Conservation (phyloP, 257 asterid species). For the Ehretia macrophylla region DNA sequence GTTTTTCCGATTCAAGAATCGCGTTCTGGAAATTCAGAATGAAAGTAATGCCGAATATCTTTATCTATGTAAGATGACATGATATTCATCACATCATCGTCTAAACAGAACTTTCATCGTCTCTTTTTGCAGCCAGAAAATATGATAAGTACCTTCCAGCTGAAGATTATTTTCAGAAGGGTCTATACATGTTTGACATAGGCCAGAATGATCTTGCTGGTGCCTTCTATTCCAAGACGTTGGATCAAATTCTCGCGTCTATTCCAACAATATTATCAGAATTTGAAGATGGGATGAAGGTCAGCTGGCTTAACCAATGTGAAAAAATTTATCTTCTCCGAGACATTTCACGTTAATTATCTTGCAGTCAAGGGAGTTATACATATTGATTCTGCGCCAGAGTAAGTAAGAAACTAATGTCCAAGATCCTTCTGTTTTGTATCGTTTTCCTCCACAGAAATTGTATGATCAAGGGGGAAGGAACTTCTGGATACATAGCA, state of each 20-base stretch:
- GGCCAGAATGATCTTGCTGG: slow-evolving; percentile 98
- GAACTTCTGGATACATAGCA: slow-evolving; percentile 87
- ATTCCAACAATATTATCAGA: slow-evolving; percentile 58
- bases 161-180: slow-evolving; percentile 57
- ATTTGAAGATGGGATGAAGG: slow-evolving; percentile 75
- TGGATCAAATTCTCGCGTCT: slow-evolving; percentile 80
- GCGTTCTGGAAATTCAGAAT: slow-evolving; percentile 56
- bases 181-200: slow-evolving; percentile 86
- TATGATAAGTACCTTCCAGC: slow-evolving; percentile 64
- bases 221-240: slow-evolving; percentile 78
- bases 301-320: slow-evolving; percentile 13
- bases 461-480: slow-evolving; percentile 82
- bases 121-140: slow-evolving; percentile 49
- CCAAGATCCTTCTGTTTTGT: neutral
- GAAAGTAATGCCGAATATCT: slow-evolving; percentile 32
- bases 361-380: no score
- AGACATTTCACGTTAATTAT: neutral
- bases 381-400: no score
- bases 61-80: neutral
- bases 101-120: neutral
- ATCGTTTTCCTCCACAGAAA: slow-evolving; percentile 34
- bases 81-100: neutral
- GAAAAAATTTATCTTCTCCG: neutral
- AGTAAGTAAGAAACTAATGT: neutral
- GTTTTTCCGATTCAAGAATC: slow-evolving; percentile 78